Percentiles rank a stretch among this genome's conserved stretches.
Evolutionary conservation across 108 stramenopile species (phyloP).

Genomic region (Nitzschia sp.): DNA sequence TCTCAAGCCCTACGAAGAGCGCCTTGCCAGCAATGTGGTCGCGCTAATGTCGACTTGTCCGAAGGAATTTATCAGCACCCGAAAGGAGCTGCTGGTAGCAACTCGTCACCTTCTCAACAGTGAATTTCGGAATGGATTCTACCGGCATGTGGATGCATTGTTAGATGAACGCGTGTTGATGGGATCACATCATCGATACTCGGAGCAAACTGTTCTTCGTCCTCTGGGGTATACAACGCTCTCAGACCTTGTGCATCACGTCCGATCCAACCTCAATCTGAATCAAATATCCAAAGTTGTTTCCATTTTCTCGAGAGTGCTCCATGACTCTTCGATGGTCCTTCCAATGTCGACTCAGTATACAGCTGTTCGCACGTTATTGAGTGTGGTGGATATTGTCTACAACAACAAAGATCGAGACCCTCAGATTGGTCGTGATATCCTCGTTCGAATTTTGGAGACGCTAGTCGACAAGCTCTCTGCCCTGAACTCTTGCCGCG

Average conservation of each 20-base stretch:
- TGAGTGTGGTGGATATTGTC: slow-evolving; percentile 87
- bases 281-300: slow-evolving; percentile 85
- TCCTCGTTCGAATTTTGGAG: slow-evolving; percentile 81
- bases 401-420: slow-evolving; percentile 82
- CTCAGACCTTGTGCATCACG: slow-evolving; percentile 90
- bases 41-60: slow-evolving; percentile 85
- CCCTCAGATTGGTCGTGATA: slow-evolving; percentile 73
- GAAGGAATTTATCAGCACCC: slow-evolving; percentile 68
- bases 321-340: slow-evolving; percentile 76
- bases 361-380: slow-evolving; percentile 82
- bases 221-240: slow-evolving; percentile 91
- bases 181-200: slow-evolving; percentile 42
- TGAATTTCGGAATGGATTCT: slow-evolving; percentile 89
- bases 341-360: slow-evolving; percentile 87
- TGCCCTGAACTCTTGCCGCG: slow-evolving; percentile 41
- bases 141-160: slow-evolving; percentile 82
- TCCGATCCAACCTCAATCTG: slow-evolving; percentile 69
- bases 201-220: slow-evolving; percentile 66
- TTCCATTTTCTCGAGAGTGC: slow-evolving; percentile 82
- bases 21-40: slow-evolving; percentile 74
- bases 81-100: slow-evolving; percentile 88
- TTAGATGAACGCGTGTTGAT: slow-evolving; percentile 87
- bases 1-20: slow-evolving; percentile 82
- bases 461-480: slow-evolving; percentile 85
- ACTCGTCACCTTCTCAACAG: slow-evolving; percentile 92